Percentiles rank a stretch among this genome's conserved stretches.
These are phyloP conservation scores for Arbutus unedo DNA, from an alignment of 148 eudicot genomes.

Conservation along the genomic window DNA sequence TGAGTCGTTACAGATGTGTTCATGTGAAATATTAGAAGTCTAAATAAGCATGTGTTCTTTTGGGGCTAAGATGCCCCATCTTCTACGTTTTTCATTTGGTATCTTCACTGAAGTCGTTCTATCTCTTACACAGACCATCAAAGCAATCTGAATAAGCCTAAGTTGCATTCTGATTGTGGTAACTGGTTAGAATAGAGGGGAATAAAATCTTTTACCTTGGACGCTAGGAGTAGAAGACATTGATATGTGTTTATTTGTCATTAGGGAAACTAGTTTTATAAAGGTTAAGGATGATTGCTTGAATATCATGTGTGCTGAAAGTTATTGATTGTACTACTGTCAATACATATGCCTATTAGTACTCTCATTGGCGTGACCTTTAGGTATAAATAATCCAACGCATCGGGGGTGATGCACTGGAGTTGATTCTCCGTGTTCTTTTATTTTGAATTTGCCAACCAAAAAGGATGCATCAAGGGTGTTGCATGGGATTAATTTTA, in stretches of 20 bases:
- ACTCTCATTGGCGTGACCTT: background rate
- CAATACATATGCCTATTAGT: background rate
- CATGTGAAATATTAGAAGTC: background rate
- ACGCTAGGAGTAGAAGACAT: background rate
- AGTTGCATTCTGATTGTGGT: background rate
- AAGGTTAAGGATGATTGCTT: background rate
- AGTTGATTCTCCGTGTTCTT: background rate
- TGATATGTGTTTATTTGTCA: background rate
- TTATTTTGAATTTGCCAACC: no score
- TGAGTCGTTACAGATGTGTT: background rate
- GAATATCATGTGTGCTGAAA: slow-evolving; percentile 5
- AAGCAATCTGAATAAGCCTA: background rate
- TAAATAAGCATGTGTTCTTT: background rate
- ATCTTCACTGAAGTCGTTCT: background rate
- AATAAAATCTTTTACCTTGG: background rate
- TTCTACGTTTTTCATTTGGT: background rate
- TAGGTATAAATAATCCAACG: background rate
- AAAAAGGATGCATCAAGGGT: background rate
- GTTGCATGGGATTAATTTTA: background rate
- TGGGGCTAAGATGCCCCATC: background rate
- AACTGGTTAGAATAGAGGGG: background rate
- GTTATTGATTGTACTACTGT: background rate
- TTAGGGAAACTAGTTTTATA: background rate
- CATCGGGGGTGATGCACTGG: background rate
- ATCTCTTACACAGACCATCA: background rate